These are phyloP conservation scores for Fimicolochytrium jonesii DNA, from an alignment of 192 early-diverging fungal species.

Conservation along the genomic window DNA sequence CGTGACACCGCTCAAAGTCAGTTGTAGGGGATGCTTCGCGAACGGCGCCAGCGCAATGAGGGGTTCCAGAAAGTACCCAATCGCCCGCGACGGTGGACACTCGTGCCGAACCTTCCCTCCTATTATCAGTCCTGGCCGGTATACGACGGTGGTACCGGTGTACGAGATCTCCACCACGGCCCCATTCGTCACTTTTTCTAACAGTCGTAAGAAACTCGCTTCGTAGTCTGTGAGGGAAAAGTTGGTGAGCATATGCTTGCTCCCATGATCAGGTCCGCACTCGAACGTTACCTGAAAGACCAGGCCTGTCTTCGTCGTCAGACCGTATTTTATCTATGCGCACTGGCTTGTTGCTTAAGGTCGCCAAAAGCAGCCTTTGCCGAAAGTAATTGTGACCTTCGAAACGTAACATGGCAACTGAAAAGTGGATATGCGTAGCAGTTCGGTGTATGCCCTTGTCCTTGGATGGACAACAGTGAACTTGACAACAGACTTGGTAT, in stretches of 20 bases:
- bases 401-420: slow-evolving; percentile 46
- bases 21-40: slow-evolving; percentile 74
- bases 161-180: slow-evolving; percentile 89
- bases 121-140: slow-evolving; percentile 83
- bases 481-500: too few species aligned
- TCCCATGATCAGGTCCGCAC: too few species aligned
- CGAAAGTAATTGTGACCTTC: slow-evolving; percentile 84
- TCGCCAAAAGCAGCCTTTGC: slow-evolving; percentile 85
- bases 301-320: slow-evolving; percentile 75
- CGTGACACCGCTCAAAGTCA: slow-evolving; percentile 88
- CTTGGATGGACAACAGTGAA: too few species aligned
- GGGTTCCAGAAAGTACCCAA: slow-evolving; percentile 93
- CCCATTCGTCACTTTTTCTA: slow-evolving; percentile 94
- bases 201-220: slow-evolving; percentile 77
- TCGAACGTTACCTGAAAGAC: slow-evolving; percentile 78
- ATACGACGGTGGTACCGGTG: slow-evolving; percentile 81
- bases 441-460: too few species aligned
- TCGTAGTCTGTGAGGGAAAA: slow-evolving; percentile 73
- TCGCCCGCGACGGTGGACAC: slow-evolving; percentile 76
- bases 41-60: slow-evolving; percentile 91
- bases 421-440: too few species aligned
- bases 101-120: slow-evolving; percentile 86
- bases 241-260: neutral
- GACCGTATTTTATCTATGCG: slow-evolving; percentile 88
- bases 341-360: slow-evolving; percentile 74